Conservation (phyloP, 2,329 filamentous ascomycete species). For the Fusarium longipes region DNA sequence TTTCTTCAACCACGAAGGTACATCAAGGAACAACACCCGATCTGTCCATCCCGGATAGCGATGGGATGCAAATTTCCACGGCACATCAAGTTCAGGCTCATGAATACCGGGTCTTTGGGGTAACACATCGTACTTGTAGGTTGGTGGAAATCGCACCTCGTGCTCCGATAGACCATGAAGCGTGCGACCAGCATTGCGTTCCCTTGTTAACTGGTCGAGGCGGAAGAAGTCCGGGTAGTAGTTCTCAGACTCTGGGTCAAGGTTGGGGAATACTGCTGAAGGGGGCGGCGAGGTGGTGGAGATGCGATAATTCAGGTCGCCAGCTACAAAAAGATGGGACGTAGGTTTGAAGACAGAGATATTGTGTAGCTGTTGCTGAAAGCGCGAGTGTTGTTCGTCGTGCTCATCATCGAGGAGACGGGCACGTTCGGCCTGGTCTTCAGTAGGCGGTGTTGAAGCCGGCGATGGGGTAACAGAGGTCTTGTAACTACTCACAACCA, state of each 20-base stretch:
- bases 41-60: slow-evolving; percentile 96
- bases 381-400: slow-evolving; percentile 49
- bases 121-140: slow-evolving; percentile 83
- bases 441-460: slow-evolving; percentile 39
- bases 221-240: slow-evolving; percentile 76
- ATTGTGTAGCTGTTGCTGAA: slow-evolving; percentile 63
- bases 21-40: slow-evolving; percentile 81
- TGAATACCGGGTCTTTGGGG: slow-evolving; percentile 49
- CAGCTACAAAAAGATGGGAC: slow-evolving; percentile 85
- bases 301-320: slow-evolving; percentile 96
- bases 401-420: slow-evolving; percentile 52
- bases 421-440: slow-evolving; percentile 46
- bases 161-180: slow-evolving; percentile 83
- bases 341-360: slow-evolving; percentile 79
- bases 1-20: slow-evolving; percentile 62
- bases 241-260: slow-evolving; percentile 63
- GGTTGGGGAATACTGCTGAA: slow-evolving; percentile 72
- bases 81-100: slow-evolving; percentile 43
- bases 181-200: slow-evolving; percentile 75
- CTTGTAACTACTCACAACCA: slow-evolving; percentile 49
- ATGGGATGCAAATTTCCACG: slow-evolving; percentile 72
- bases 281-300: slow-evolving; percentile 71
- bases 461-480: slow-evolving; percentile 40
- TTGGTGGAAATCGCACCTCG: slow-evolving; percentile 83
- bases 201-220: slow-evolving; percentile 81